phyloP scores from a whole-genome alignment of 805 yeast genomes.

The Sugiyamaella floridensis region DNA sequence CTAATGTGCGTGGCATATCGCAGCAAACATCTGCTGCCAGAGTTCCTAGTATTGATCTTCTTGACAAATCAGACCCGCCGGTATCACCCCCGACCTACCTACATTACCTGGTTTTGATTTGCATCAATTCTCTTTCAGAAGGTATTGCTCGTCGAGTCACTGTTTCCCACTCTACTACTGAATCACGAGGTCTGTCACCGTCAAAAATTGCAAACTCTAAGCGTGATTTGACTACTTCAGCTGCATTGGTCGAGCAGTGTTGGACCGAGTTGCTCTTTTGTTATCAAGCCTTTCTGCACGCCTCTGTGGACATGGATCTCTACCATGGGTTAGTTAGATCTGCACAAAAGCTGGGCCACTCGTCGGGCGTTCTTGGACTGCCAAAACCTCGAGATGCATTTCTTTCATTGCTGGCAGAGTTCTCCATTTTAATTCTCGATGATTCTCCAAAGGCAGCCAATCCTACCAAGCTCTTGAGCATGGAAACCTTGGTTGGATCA shows the following conservation, averaged over 20 bases:
- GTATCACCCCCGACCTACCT: slow-evolving; percentile 55
- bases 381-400: slow-evolving; percentile 52
- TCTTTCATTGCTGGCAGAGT: slow-evolving; percentile 27
- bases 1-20: slow-evolving; percentile 11
- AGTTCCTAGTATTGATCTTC: slow-evolving; percentile 58
- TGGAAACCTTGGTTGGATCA: slow-evolving; percentile 21
- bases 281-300: slow-evolving; percentile 49
- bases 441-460: slow-evolving; percentile 2
- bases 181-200: neutral
- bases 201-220: neutral
- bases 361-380: slow-evolving; percentile 68
- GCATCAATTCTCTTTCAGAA: slow-evolving; percentile 53
- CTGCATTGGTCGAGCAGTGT: slow-evolving; percentile 20
- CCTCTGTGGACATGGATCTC: slow-evolving; percentile 61
- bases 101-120: slow-evolving; percentile 48
- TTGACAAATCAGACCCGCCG: slow-evolving; percentile 81
- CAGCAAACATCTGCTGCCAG: slow-evolving; percentile 38
- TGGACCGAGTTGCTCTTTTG: slow-evolving; percentile 38
- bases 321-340: slow-evolving; percentile 65
- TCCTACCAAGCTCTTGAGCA: slow-evolving; percentile 9
- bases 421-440: slow-evolving; percentile 19
- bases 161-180: neutral
- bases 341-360: slow-evolving; percentile 73
- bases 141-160: slow-evolving; percentile 45
- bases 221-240: neutral